Conservation (phyloP, 257 asterid species). For the Scutellaria minor region DNA sequence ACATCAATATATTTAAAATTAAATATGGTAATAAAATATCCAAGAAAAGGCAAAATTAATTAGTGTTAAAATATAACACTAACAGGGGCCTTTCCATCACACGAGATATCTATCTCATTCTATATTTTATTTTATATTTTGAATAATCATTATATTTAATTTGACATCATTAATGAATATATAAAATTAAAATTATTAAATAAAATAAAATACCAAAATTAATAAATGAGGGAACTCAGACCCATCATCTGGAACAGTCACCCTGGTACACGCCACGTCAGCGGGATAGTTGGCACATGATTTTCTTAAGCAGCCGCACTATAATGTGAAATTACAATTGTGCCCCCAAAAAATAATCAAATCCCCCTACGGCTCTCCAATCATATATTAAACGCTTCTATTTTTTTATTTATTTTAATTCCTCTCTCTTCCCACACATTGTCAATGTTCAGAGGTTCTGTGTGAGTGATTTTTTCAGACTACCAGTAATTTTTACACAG, state of each 20-base stretch:
- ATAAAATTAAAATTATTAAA: too few relatives aligned
- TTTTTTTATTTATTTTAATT: background rate
- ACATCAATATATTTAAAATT: too few relatives aligned
- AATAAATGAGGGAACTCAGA: too few relatives aligned
- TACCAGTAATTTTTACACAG: slow-evolving; percentile 19
- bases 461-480: slow-evolving; percentile 28
- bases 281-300: slow-evolving; percentile 36
- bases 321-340: slow-evolving; percentile 19
- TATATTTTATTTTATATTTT: too few relatives aligned
- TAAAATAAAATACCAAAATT: too few relatives aligned
- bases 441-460: slow-evolving; percentile 38
- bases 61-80: too few relatives aligned
- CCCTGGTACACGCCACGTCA: slow-evolving; percentile 34
- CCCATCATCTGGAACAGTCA: slow-evolving; percentile 1
- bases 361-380: slow-evolving; percentile 24
- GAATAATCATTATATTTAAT: too few relatives aligned
- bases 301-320: slow-evolving; percentile 30
- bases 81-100: too few relatives aligned
- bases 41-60: too few relatives aligned
- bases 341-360: slow-evolving; percentile 29
- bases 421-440: slow-evolving; percentile 33
- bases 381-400: slow-evolving; percentile 23
- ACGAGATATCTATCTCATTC: too few relatives aligned
- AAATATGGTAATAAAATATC: too few relatives aligned
- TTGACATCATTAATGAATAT: too few relatives aligned